Conservation (phyloP, 2,329 filamentous ascomycete genomes). For the Penicillium sp. region DNA sequence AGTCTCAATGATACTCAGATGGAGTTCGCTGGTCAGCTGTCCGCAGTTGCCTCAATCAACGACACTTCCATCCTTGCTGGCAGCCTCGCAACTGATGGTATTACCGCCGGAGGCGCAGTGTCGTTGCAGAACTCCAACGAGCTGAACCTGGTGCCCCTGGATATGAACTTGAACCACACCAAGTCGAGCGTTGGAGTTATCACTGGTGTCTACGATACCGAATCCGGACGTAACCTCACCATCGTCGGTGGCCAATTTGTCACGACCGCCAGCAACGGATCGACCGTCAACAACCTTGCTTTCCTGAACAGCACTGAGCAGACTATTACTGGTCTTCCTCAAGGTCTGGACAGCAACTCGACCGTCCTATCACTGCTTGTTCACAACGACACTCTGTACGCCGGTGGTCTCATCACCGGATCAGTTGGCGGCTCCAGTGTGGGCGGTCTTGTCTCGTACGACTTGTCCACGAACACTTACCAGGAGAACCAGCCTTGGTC, state of each 20-base stretch:
- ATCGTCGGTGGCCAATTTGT: conserved; percentile 85
- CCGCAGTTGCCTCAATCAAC: conserved; percentile 62
- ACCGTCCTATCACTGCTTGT: conserved; percentile 71
- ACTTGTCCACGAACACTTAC: conserved; percentile 65
- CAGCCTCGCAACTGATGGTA: conserved; percentile 72
- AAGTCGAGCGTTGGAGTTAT: conserved; percentile 48
- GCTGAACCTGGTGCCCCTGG: conserved; percentile 41
- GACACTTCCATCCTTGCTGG: conserved; percentile 71
- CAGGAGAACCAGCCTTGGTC: conserved; percentile 68
- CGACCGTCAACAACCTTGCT: conserved; percentile 72
- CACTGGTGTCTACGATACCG: conserved; percentile 73
- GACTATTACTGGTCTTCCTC: conserved; percentile 65
- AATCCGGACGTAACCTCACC: conserved; percentile 72
- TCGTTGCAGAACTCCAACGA: conserved; percentile 52
- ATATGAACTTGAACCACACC: conserved; percentile 49
- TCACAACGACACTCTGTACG: conserved; percentile 68
- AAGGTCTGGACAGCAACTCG: conserved; percentile 66
- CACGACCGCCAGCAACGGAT: conserved; percentile 65
- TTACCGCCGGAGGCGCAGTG: conserved; percentile 70
- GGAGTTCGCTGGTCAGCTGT: conserved; percentile 69
- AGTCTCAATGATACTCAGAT: conserved; percentile 67
- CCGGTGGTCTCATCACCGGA: conserved; percentile 77
- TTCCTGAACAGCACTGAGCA: conserved; percentile 77
- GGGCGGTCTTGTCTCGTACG: conserved; percentile 75
- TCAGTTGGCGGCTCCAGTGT: conserved; percentile 60